Evolutionary conservation across 306 rosid species (phyloP), one percentile per base, ranked within the genome.

Genomic region (Malus sieversii): DNA sequence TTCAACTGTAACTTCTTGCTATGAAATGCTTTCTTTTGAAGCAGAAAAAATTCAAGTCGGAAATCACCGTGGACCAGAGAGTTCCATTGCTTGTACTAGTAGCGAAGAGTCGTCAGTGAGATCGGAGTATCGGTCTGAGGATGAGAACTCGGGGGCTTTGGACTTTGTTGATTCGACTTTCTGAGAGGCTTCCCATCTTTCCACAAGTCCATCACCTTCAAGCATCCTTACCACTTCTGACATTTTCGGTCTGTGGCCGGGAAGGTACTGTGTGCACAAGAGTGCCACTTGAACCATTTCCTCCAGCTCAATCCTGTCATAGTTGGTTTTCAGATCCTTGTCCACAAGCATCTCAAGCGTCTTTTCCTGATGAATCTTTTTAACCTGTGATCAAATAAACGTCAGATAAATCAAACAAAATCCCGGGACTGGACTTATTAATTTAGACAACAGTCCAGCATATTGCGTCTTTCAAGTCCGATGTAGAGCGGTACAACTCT

Each of bases 61-160:
- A 60, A 71, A 70, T 90, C 90, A 93, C 71, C 98, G 83, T 40
- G 98, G 98, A 68, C 98, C 98, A 16, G 98, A 94, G 65, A 94
- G 97, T 76, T 94, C 98, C 97, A 94, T 94, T 77, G 97, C 98
- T 84, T 94, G 97, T 32, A 92, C 98, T 57, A 94, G 78, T 73
- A 94, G 77, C 8, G 94, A 84, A 71, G 98, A 94, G 69, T 94
- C 98, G 48, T 94, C 98, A 6, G 96, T 94, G 64, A 91, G 95
- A 82, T 94, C 98, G 16, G 97, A 94, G 74, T 86, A 93, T 27
- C 98, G 70, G 74, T 89, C 93, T 0, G 97, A 91, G 7, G 88
- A 86, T 30, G 97, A 88, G 66, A 91, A 84, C 60, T 91, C 93
- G 64, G 84, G 87, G 40, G 89, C 85, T 76, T 88, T 89, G 71